These are phyloP conservation scores for Lecanoromycetidae sp. DNA, from an alignment of 2,329 filamentous ascomycete genomes.

Conservation along the genomic window DNA sequence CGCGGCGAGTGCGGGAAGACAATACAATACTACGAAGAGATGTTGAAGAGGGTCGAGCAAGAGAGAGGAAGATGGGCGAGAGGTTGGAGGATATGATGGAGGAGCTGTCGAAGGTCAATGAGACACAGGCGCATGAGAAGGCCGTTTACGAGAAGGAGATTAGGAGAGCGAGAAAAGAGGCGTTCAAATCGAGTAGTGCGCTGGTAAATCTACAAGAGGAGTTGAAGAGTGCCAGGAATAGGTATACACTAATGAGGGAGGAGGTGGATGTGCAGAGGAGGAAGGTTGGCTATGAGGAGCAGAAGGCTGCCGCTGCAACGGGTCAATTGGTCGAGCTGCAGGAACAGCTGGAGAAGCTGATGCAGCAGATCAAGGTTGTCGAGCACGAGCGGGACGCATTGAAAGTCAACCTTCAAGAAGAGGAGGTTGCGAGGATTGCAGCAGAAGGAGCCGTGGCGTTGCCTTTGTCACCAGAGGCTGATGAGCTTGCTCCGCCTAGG, in stretches of 20 bases:
- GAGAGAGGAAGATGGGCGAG: constrained; percentile 30
- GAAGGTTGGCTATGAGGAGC: constrained; percentile 26
- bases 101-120: constrained; percentile 40
- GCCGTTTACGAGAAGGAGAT: constrained; percentile 46
- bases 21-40: constrained; percentile 27
- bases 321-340: constrained; percentile 29
- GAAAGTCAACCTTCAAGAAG: constrained; percentile 30
- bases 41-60: constrained; percentile 29
- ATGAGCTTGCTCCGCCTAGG: constrained; percentile 33
- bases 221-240: constrained; percentile 24
- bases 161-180: constrained; percentile 43
- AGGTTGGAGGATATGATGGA: constrained; percentile 34
- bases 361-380: constrained; percentile 36
- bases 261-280: constrained; percentile 31
- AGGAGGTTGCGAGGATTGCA: constrained; percentile 23
- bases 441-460: constrained; percentile 22
- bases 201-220: constrained; percentile 43
- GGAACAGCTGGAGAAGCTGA: constrained; percentile 34
- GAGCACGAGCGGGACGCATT: constrained; percentile 36
- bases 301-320: constrained; percentile 31
- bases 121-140: constrained; percentile 36
- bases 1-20: constrained; percentile 29
- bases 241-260: constrained; percentile 27
- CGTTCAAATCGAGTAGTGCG: constrained; percentile 43
- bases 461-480: constrained; percentile 25